A percentile compares a stretch with the other conserved stretches of the same genome.
phyloP scores from a whole-genome alignment of 2,329 filamentous ascomycete genomes.

The Venturia carpophila region DNA sequence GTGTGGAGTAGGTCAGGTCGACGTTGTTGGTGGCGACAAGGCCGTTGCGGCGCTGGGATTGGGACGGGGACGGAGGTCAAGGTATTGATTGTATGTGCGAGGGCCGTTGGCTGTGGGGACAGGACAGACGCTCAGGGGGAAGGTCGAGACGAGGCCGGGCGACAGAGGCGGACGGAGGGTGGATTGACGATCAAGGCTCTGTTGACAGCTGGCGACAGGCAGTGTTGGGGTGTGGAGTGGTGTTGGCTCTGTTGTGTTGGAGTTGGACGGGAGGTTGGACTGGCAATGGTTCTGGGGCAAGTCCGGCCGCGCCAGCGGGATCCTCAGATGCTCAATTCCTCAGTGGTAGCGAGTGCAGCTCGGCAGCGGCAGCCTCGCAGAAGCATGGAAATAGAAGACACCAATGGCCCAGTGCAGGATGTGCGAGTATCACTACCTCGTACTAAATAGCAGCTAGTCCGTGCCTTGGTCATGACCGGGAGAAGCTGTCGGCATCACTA shows the following conservation, averaged over 20 bases:
- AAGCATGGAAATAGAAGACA: too few species aligned
- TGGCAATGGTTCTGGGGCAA: too few species aligned
- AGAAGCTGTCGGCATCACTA: too few species aligned
- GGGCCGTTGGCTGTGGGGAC: background rate
- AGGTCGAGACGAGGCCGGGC: background rate
- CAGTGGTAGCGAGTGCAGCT: too few species aligned
- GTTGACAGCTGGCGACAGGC: background rate
- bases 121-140: conserved; percentile 4
- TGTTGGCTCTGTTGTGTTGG: background rate
- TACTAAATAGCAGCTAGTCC: too few species aligned
- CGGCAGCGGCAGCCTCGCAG: too few species aligned
- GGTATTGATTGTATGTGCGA: background rate
- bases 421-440: too few species aligned
- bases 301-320: too few species aligned
- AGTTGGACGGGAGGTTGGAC: background rate
- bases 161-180: background rate
- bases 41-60: conserved; percentile 8
- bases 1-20: background rate
- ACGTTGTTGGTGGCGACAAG: background rate
- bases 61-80: background rate
- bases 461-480: too few species aligned
- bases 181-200: background rate
- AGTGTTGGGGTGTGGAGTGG: background rate
- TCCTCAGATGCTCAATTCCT: too few species aligned
- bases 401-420: too few species aligned